Evolutionary conservation across 148 eudicot genomes (phyloP).

Genomic region (Chenopodium formosanum): DNA sequence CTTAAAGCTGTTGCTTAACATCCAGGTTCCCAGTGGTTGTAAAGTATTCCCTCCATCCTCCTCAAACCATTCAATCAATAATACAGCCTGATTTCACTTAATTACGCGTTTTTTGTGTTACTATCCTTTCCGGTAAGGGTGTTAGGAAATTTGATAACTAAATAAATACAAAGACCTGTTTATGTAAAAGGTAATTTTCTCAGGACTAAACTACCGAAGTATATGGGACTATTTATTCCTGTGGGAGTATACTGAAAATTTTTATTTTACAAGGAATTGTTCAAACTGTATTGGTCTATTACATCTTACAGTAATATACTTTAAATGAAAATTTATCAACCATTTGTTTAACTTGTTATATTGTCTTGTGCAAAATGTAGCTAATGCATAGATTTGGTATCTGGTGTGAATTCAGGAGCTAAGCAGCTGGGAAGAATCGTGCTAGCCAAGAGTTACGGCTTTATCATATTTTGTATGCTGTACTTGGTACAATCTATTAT

Average conservation of each 20-base stretch:
- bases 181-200: not conserved
- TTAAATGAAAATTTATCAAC: not conserved
- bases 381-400: not conserved
- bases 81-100: not conserved
- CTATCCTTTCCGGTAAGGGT: not conserved
- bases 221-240: not conserved
- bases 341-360: not conserved
- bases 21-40: not conserved
- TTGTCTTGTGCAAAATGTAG: not conserved
- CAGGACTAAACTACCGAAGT: not conserved
- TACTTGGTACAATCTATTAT: not conserved
- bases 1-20: not conserved
- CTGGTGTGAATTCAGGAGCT: not conserved
- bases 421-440: not conserved
- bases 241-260: not conserved
- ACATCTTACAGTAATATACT: not conserved
- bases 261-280: not conserved
- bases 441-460: not conserved
- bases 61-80: not conserved
- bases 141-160: too few relatives aligned
- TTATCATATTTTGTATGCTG: not conserved
- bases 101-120: not conserved
- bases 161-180: not conserved
- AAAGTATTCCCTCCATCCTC: not conserved
- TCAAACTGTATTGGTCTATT: not conserved